Conservation (phyloP, 495 filamentous ascomycete species). For the Neohortaea acidophila region DNA sequence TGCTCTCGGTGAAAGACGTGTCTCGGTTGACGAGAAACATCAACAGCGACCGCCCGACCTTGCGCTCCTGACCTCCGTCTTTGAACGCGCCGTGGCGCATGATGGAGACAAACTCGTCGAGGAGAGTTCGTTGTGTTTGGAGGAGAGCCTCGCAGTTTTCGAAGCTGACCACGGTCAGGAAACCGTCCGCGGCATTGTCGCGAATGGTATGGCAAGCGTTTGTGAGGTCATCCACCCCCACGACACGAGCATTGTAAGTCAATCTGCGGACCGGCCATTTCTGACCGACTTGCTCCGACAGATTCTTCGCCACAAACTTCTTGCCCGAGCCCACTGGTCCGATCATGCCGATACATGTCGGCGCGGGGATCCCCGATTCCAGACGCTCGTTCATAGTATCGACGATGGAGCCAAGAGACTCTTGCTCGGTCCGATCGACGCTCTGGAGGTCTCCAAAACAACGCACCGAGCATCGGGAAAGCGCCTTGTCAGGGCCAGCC, state of each 20-base stretch:
- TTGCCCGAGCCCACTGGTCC: slow-evolving; percentile 16
- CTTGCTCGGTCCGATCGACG: slow-evolving; percentile 16
- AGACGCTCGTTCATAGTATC: slow-evolving; percentile 14
- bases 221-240: slow-evolving; percentile 5
- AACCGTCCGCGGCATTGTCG: slow-evolving; percentile 7
- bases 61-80: slow-evolving; percentile 8
- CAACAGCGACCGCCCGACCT: slow-evolving; percentile 8
- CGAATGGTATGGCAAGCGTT: slow-evolving; percentile 13
- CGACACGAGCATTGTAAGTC: slow-evolving; percentile 9
- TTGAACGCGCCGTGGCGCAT: slow-evolving; percentile 17
- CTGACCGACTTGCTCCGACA: slow-evolving; percentile 4
- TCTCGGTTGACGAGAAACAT: slow-evolving; percentile 17
- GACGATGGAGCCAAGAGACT: slow-evolving; percentile 13
- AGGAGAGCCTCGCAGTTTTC: slow-evolving; percentile 16
- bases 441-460: slow-evolving; percentile 8
- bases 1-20: not conserved
- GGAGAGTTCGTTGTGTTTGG: not conserved
- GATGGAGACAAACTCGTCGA: slow-evolving; percentile 7
- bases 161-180: slow-evolving; percentile 13
- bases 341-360: slow-evolving; percentile 14
- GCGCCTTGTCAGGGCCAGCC: slow-evolving; percentile 7
- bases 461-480: slow-evolving; percentile 11
- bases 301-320: slow-evolving; percentile 11
- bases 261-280: slow-evolving; percentile 4
- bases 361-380: slow-evolving; percentile 1